A percentile compares a stretch with the other conserved stretches of the same genome.
phyloP scores from a whole-genome alignment of 2,329 filamentous ascomycete genomes.

The Coniochaeta sp. region DNA sequence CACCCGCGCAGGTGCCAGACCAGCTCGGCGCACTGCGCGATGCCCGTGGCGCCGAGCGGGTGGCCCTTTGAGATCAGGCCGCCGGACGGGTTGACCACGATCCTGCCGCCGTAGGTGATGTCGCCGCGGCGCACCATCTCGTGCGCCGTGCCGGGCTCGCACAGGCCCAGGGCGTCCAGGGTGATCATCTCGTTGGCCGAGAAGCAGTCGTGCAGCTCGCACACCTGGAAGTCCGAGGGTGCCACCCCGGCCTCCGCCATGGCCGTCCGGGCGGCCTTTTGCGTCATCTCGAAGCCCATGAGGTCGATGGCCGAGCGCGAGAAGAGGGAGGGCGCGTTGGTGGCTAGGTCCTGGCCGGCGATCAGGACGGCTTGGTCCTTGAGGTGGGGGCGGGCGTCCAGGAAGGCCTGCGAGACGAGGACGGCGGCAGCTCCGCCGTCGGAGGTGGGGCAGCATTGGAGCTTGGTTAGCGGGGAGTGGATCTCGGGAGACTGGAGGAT shows the following conservation, averaged over 20 bases:
- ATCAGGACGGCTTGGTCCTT: constrained; percentile 78
- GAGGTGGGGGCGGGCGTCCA: constrained; percentile 76
- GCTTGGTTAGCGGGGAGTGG: constrained; percentile 82
- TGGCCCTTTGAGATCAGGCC: constrained; percentile 95
- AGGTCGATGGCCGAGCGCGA: constrained; percentile 76
- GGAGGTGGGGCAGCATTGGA: constrained; percentile 97
- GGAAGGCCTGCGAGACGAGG: constrained; percentile 80
- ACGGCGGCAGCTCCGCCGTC: constrained; percentile 87
- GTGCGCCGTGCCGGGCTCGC: constrained; percentile 75
- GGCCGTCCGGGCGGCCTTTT: constrained; percentile 62
- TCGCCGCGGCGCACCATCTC: constrained; percentile 81
- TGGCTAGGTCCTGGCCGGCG: constrained; percentile 81
- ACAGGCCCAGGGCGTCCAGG: constrained; percentile 78
- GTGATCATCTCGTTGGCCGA: constrained; percentile 88
- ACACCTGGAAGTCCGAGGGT: constrained; percentile 67
- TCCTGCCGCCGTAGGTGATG: constrained; percentile 81
- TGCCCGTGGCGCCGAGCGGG: constrained; percentile 86
- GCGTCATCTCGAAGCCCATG: constrained; percentile 81
- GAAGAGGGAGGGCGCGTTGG: constrained; percentile 75
- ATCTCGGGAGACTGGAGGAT: constrained; percentile 70
- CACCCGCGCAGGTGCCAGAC: constrained; percentile 94
- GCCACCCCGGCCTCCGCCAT: constrained; percentile 64
- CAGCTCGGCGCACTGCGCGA: constrained; percentile 90
- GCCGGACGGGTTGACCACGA: constrained; percentile 87
- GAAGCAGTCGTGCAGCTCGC: constrained; percentile 96